Conservation (phyloP, 768 basidiomycete species). For the Paxillus involutus region DNA sequence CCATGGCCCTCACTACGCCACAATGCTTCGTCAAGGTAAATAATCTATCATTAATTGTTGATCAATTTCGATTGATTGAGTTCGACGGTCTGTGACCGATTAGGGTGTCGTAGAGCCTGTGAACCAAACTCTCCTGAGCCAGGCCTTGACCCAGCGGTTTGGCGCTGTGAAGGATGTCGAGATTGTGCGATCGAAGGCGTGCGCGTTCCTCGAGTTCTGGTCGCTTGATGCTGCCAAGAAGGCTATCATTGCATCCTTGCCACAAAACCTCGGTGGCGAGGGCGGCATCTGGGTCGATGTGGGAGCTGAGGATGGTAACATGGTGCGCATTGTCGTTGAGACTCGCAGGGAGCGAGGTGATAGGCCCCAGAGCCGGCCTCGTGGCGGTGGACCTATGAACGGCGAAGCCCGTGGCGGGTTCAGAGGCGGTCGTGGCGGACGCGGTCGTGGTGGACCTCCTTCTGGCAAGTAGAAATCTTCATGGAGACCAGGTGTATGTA, state of each 20-base stretch:
- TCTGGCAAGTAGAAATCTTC: slow-evolving; percentile 20
- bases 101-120: slow-evolving; percentile 76
- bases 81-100: slow-evolving; percentile 1
- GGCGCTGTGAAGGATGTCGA: slow-evolving; percentile 86
- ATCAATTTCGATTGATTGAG: neutral
- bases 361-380: slow-evolving; percentile 60
- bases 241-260: slow-evolving; percentile 77
- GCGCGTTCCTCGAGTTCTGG: slow-evolving; percentile 91
- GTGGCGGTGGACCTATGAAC: slow-evolving; percentile 59
- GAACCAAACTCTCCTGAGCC: slow-evolving; percentile 47
- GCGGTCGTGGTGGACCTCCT: slow-evolving; percentile 40
- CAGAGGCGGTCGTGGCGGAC: slow-evolving; percentile 43
- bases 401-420: slow-evolving; percentile 48
- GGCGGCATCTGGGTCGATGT: slow-evolving; percentile 82
- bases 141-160: slow-evolving; percentile 59
- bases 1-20: slow-evolving; percentile 61
- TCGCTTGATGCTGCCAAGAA: slow-evolving; percentile 77
- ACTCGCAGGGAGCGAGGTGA: slow-evolving; percentile 90
- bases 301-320: slow-evolving; percentile 51
- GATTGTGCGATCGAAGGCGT: slow-evolving; percentile 84
- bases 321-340: slow-evolving; percentile 72
- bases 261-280: slow-evolving; percentile 73
- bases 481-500: neutral
- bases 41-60: slow-evolving; percentile 1
- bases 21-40: slow-evolving; percentile 92